Conservation (phyloP, 768 basidiomycete species). For the Suillus subalutaceus region DNA sequence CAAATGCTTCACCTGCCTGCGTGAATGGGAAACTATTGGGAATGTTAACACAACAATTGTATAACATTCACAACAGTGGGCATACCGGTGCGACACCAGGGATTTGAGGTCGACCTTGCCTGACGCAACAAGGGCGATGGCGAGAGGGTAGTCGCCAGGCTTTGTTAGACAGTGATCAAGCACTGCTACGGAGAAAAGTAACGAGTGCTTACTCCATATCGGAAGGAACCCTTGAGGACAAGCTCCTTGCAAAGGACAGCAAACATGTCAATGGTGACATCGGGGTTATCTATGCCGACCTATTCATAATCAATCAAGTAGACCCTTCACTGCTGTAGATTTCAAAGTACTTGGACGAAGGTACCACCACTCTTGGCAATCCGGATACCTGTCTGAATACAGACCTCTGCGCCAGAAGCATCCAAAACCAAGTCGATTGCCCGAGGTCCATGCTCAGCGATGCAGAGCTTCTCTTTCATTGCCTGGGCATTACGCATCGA, state of each 20-base stretch:
- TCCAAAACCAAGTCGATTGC: conserved; percentile 88
- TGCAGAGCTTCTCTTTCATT: conserved; percentile 65
- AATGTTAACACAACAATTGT: neutral
- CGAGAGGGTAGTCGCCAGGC: conserved; percentile 85
- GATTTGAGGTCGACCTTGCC: conserved; percentile 87
- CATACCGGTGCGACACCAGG: conserved; percentile 82
- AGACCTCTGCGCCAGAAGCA: conserved; percentile 90
- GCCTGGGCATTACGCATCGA: conserved; percentile 69
- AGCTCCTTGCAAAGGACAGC: conserved; percentile 78
- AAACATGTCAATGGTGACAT: conserved; percentile 74
- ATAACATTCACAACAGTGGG: conserved; percentile 16
- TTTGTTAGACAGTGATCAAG: conserved; percentile 27
- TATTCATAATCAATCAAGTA: conserved; percentile 29
- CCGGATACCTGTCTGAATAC: conserved; percentile 83
- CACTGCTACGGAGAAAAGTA: neutral
- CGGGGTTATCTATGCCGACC: conserved; percentile 85
- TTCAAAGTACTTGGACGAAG: conserved; percentile 58
- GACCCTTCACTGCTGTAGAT: conserved; percentile 1
- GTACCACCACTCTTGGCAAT: conserved; percentile 78
- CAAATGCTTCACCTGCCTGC: conserved; percentile 79
- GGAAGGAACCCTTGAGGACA: conserved; percentile 84
- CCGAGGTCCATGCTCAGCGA: conserved; percentile 69
- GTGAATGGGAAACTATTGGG: conserved; percentile 67
- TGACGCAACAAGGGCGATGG: conserved; percentile 80
- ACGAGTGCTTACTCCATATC: conserved; percentile 64